Percentiles rank a stretch among this genome's conserved stretches.
Conservation (phyloP, 371 early-diverging fungal species). For the Chytridium lagenaria region DNA sequence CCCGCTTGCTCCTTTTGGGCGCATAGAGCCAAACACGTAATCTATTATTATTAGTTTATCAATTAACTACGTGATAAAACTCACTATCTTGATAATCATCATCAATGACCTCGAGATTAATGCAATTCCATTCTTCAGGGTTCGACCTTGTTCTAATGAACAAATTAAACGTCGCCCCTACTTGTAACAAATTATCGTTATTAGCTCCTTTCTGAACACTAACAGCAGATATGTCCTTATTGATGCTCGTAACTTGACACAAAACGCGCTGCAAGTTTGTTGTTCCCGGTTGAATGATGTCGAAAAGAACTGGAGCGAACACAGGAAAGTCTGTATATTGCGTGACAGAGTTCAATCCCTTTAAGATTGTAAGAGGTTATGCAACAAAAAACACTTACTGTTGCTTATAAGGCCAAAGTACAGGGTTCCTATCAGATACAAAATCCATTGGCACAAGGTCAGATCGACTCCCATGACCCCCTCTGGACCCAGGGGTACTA, state of each 20-base stretch:
- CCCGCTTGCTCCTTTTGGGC: conserved; percentile 16
- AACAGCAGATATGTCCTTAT: conserved; percentile 57
- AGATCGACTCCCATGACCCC: background rate
- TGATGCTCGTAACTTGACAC: conserved; percentile 51
- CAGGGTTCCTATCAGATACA: conserved; percentile 47
- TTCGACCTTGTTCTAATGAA: conserved; percentile 47
- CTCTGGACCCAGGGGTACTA: background rate
- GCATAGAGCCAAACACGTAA: conserved; percentile 18
- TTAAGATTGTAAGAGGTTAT: conserved; percentile 16
- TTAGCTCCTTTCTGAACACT: conserved; percentile 43
- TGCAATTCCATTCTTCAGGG: conserved; percentile 53
- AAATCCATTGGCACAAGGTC: conserved; percentile 39
- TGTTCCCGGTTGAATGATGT: conserved; percentile 58
- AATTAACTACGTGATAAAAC: background rate
- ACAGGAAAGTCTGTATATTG: conserved; percentile 55
- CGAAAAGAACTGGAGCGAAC: conserved; percentile 60
- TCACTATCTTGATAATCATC: conserved; percentile 61
- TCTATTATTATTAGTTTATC: background rate
- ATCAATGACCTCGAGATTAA: conserved; percentile 61
- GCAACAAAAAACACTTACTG: conserved; percentile 36
- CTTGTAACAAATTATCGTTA: conserved; percentile 34
- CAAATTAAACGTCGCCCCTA: conserved; percentile 59
- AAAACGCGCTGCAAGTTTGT: conserved; percentile 50
- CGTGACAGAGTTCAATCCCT: conserved; percentile 35
- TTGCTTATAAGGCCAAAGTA: conserved; percentile 53